phyloP scores from a whole-genome alignment of 441 rosid genomes.

The Aquilaria agallochum region DNA sequence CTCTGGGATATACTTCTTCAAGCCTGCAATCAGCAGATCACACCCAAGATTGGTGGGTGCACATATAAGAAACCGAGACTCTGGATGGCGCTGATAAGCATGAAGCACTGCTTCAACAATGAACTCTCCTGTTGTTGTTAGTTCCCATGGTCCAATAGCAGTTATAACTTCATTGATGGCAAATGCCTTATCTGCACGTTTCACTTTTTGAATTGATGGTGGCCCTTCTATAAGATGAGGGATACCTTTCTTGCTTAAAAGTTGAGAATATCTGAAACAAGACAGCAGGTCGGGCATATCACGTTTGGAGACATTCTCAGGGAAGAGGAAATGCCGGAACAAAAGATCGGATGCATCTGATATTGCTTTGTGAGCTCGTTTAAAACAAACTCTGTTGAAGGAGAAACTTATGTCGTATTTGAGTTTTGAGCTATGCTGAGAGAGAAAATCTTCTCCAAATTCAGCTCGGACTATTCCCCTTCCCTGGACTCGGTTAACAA shows the following conservation, averaged over 20 bases:
- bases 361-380: slow-evolving; percentile 42
- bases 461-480: slow-evolving; percentile 28
- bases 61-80: slow-evolving; percentile 25
- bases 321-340: slow-evolving; percentile 29
- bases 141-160: background rate
- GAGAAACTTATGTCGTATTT: slow-evolving; percentile 37
- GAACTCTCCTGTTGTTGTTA: slow-evolving; percentile 25
- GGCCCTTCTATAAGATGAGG: too few species aligned
- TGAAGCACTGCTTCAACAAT: slow-evolving; percentile 24
- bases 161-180: too few species aligned
- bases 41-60: slow-evolving; percentile 36
- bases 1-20: slow-evolving; percentile 23
- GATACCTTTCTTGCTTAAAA: too few species aligned
- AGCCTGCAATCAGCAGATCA: slow-evolving; percentile 29
- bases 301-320: slow-evolving; percentile 11
- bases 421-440: slow-evolving; percentile 20
- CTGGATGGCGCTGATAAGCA: slow-evolving; percentile 13
- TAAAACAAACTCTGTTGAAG: slow-evolving; percentile 39
- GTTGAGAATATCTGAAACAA: too few species aligned
- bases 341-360: slow-evolving; percentile 25
- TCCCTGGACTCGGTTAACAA: slow-evolving; percentile 24
- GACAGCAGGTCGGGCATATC: background rate
- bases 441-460: slow-evolving; percentile 32
- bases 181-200: too few species aligned
- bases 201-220: too few species aligned